These are phyloP conservation scores for Leccinum aurantiacum DNA, from an alignment of 768 basidiomycete species.

Conservation along the genomic window DNA sequence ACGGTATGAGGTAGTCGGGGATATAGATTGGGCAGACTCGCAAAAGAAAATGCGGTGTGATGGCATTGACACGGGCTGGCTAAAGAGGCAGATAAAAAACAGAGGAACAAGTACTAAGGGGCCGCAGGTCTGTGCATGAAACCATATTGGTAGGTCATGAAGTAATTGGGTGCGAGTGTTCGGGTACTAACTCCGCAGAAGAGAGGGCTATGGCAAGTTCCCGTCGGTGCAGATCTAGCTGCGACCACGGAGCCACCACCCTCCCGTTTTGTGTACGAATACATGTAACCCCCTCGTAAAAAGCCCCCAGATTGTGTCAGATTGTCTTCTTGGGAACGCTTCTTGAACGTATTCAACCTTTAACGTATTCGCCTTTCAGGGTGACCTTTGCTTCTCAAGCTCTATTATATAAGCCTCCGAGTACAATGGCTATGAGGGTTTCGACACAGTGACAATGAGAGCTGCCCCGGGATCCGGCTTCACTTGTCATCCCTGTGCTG, in stretches of 20 bases:
- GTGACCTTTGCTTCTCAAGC: conserved; percentile 20
- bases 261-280: conserved; percentile 14
- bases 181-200: conserved; percentile 36
- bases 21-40: conserved; percentile 29
- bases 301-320: conserved; percentile 20
- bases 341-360: conserved; percentile 23
- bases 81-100: conserved; percentile 28
- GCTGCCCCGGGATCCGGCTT: conserved; percentile 15
- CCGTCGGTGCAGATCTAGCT: conserved; percentile 29
- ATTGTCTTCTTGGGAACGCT: conserved; percentile 12
- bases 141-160: conserved; percentile 32
- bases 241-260: conserved; percentile 27
- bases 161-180: conserved; percentile 32
- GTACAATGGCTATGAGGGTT: conserved; percentile 19
- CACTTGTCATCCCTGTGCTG: conserved; percentile 11
- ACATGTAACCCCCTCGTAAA: conserved; percentile 4
- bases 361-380: conserved; percentile 17
- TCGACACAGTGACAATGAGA: background rate
- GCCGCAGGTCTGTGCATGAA: conserved; percentile 32
- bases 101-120: conserved; percentile 27
- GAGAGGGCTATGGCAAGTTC: conserved; percentile 23
- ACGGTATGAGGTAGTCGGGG: conserved; percentile 26
- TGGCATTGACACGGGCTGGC: conserved; percentile 30
- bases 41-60: conserved; percentile 32
- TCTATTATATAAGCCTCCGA: conserved; percentile 35